Evolutionary conservation across 2,329 filamentous ascomycete species (phyloP).

Genomic region (Xylariomycetidae sp.): DNA sequence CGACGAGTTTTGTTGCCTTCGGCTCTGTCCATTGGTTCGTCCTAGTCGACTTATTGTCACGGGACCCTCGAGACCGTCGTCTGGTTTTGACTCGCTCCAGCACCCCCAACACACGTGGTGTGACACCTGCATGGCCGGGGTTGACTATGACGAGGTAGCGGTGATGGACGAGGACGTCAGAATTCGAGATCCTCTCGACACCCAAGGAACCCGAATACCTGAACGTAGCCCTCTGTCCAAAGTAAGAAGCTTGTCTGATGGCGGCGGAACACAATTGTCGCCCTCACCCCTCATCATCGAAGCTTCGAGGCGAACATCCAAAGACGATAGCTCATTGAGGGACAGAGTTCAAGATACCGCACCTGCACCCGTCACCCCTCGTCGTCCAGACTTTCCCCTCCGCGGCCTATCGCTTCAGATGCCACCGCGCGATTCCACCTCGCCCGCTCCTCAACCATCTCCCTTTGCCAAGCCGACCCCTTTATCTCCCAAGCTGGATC

Average conservation of each 20-base stretch:
- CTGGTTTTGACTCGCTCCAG: no score
- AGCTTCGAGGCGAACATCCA: slow-evolving; percentile 52
- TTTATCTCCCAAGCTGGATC: slow-evolving; percentile 80
- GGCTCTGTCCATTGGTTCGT: no score
- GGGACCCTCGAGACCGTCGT: no score
- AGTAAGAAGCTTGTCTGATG: slow-evolving; percentile 62
- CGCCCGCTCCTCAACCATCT: slow-evolving; percentile 26
- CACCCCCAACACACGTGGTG: no score
- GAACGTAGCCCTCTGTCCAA: slow-evolving; percentile 40
- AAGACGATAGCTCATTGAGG: slow-evolving; percentile 60
- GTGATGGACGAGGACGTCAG: slow-evolving; percentile 25
- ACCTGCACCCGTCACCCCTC: slow-evolving; percentile 63
- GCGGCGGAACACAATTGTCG: slow-evolving; percentile 52
- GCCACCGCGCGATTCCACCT: slow-evolving; percentile 47
- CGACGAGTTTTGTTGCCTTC: no score
- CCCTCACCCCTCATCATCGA: slow-evolving; percentile 55
- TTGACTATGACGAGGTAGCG: slow-evolving; percentile 19
- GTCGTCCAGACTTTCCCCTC: slow-evolving; percentile 57
- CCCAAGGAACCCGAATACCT: slow-evolving; percentile 13
- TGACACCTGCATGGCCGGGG: slow-evolving; percentile 16
- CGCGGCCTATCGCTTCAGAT: slow-evolving; percentile 68
- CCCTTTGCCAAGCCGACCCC: slow-evolving; percentile 56
- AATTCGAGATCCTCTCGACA: slow-evolving; percentile 4
- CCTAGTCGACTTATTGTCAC: no score
- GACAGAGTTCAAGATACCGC: slow-evolving; percentile 20